Evolutionary conservation across 2,329 filamentous ascomycete species (phyloP), one percentile per base, ranked within the genome.

Genomic region (Beauveria scarabaeidicola): DNA sequence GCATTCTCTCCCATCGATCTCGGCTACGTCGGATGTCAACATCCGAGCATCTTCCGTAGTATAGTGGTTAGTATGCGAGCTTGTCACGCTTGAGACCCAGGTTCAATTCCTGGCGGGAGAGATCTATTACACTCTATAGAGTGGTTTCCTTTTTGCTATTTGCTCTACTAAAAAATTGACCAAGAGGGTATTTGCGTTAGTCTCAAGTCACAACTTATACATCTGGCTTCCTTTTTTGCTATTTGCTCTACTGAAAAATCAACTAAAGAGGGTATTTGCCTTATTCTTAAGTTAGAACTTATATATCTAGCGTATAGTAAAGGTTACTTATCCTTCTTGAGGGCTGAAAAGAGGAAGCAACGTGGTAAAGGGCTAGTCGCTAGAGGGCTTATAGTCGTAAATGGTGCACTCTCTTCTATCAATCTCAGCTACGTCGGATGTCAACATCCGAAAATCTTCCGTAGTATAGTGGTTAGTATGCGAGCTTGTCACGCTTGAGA

Each of bases 391-490:
- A 48, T 48, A 48, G 10, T 2, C 6, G 0, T 5, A 23, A 43
- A 58, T 58, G 43, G n/a, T 2, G 17, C 21, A n/a, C 0, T 5
- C 1, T 1, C 19, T 21, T 17, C 2, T 36, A 58, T 58, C 55
- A 46, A 58, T 58, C 55, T 58, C 55, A 46, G 36, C 55, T 58
- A 58, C 55, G 55, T 50, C 46, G 46, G 54, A 41, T 58, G 54
- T 7, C 46, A 50, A 58, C 54, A 58, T 41, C 54, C 46, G 46
- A 50, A 57, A 44, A 48, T 57, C 54, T 57, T 52, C 50, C 50
- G 50, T 52, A 52, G 50, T 52, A 52, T 52, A 52, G 50, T 52
- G 50, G 50, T 52, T 32, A 52, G 50, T 52, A 52, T 52, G 50
- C 50, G 40, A 52, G 50, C 50, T 52, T 52, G 50, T 52, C 50